Conservation (phyloP, 2,329 filamentous ascomycete species). For the Tolypocladium pustulatum region DNA sequence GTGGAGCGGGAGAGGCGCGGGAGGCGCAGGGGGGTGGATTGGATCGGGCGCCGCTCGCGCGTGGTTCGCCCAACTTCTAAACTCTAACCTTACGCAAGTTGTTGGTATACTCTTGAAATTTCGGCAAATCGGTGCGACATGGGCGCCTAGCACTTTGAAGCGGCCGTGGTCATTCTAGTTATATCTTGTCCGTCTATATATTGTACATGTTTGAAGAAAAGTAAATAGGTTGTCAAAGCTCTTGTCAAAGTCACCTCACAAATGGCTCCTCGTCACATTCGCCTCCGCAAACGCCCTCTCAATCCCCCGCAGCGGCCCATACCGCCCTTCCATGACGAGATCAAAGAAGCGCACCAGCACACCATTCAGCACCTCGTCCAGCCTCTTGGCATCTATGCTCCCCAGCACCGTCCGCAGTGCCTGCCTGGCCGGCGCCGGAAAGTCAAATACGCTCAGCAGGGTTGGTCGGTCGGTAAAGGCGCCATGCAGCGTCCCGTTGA, state of each 20-base stretch:
- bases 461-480: slow-evolving; percentile 21
- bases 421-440: slow-evolving; percentile 7
- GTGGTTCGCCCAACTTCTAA: neutral
- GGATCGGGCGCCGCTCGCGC: neutral
- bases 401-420: slow-evolving; percentile 7
- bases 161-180: too few species aligned
- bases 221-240: neutral
- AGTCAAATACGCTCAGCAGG: slow-evolving; percentile 11
- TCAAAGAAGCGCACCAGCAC: slow-evolving; percentile 12
- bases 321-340: slow-evolving; percentile 6
- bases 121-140: neutral
- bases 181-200: neutral
- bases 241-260: neutral
- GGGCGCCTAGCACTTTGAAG: too few species aligned
- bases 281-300: slow-evolving; percentile 5
- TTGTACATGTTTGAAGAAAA: neutral
- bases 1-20: neutral
- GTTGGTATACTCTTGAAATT: too few species aligned
- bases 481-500: slow-evolving; percentile 17
- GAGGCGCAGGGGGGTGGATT: neutral
- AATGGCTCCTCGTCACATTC: slow-evolving; percentile 8
- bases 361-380: slow-evolving; percentile 11
- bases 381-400: slow-evolving; percentile 3
- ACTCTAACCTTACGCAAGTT: too few species aligned
- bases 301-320: slow-evolving; percentile 3